Base-by-base conservation (phyloP, 768 basidiomycete species). In the Mycena latifolia region DNA sequence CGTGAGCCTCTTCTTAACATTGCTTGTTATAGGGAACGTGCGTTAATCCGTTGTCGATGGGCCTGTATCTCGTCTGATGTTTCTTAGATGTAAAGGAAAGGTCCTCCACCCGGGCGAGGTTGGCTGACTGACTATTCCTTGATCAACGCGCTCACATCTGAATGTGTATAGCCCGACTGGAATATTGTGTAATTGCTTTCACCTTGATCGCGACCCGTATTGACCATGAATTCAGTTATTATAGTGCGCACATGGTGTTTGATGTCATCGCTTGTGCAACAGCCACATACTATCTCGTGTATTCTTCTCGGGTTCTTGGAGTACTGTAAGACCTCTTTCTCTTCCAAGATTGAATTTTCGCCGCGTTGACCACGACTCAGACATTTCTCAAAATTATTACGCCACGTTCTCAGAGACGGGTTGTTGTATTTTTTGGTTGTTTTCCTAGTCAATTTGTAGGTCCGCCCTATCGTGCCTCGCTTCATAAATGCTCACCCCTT, bases 191-290 rank as follows among this genome's bases (percentile, higher is more conserved):
- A 35, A 29, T n/a, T 33, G 1, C 20, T 31, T 47, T 22, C 11
- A 7, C 39, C 7, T 35, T 35, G 11, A 18, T 37, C n/a, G n/a
- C 25, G 12, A 18, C 9, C 20, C 22, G 12, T 6, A 18, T 33
- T 53, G 25, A 52, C 4, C 20, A 14, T 17, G 20, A 18, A 18
- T 25, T 33, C 51, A 61, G 51, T 22, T 66, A 56, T 47, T 66
- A 66, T n/a, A 66, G 60, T 22, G 53, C 65, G 0, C 59, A 66
- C 5, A 66, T 66, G 65, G 46, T 33, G 0, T 66, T 52, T 29
- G 65, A 66, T 22, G n/a, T 62, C 6, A 15, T 62, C n/a, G 65
- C 65, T 0, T 61, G 46, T 39, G 43, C 43, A 28, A 62, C 55
- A 2, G 65, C 60, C 5, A 66, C 60, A 15, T 52, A 31, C 31